Base-by-base conservation (phyloP, 768 basidiomycete species). In the Hypholoma sublateritium region DNA sequence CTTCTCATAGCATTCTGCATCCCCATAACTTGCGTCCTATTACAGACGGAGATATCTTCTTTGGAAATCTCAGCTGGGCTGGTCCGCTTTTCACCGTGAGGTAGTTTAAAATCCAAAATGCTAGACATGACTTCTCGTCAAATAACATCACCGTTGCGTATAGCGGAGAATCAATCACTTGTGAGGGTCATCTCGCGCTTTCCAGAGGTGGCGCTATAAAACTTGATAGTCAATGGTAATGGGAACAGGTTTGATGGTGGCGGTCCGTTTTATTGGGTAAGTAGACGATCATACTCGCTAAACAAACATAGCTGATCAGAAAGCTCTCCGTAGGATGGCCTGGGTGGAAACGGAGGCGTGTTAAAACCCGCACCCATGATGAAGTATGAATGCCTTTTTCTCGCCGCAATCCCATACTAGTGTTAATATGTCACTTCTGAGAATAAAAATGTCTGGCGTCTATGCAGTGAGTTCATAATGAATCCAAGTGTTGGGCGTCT, bases 1-100 rank as follows among this genome's bases (percentile, higher is more conserved):
- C 5, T 21, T 11, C 19, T 28, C 46, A 24, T 32, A 37, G 42
- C 25, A 16, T 3, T 6, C 35, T 45, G 21, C 51, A 45, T 41
- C 43, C 28, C 34, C 21, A 34, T 32, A 47, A 19, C 19, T 21
- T 37, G 37, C n/a, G 35, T 44, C 39, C 19, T 12, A 32, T 53
- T 11, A 11, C 28, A 86, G 83, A 75, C 57, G 87, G 87, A n/a
- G 78, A 87, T 34, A 75, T 88, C 42, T 62, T 68, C 25, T 88
- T 89, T 65, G 84, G 79, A 9, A 80, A 79, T 48, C 12, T 64
- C 50, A 78, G 64, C 43, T 85, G 83, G 84, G 70, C 65, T 0
- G 85, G 84, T 12, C 84, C 81, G 14, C 69, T 86, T 43, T 83
- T 86, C 64, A 67, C 74, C 34, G 66, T 86, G 62, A 78, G 61